phyloP scores from a whole-genome alignment of 75 land plant species.

The Pinus taeda region DNA sequence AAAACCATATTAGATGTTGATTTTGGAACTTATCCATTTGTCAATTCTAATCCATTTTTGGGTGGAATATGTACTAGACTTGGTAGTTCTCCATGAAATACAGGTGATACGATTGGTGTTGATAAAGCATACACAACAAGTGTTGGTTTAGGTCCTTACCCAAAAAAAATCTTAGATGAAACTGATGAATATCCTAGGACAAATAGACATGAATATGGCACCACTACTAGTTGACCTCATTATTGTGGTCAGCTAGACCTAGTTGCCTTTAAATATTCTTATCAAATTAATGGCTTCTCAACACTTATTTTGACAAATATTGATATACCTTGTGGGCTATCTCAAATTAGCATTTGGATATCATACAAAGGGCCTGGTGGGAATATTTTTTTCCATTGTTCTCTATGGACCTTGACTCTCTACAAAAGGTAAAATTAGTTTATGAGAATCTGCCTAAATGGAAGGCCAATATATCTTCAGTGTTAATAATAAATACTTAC shows the following conservation, averaged over 20 bases:
- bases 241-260: constrained; percentile 98
- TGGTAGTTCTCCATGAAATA: constrained; percentile 87
- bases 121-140: constrained; percentile 95
- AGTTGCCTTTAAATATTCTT: constrained; percentile 80
- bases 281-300: constrained; percentile 88
- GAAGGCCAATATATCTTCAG: constrained; percentile 68
- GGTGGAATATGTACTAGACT: constrained; percentile 97
- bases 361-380: constrained; percentile 61
- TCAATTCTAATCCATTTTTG: constrained; percentile 61
- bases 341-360: constrained; percentile 66
- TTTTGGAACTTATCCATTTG: no score
- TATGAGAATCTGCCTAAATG: constrained; percentile 52
- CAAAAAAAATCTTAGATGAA: constrained; percentile 75
- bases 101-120: constrained; percentile 89
- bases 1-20: constrained; percentile 96
- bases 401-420: constrained; percentile 68
- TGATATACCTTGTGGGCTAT: constrained; percentile 81
- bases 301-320: constrained; percentile 91
- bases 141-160: constrained; percentile 92
- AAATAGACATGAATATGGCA: constrained; percentile 91
- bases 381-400: constrained; percentile 40
- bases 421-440: constrained; percentile 65
- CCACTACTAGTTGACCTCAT: constrained; percentile 93
- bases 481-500: constrained; percentile 69
- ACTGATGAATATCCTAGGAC: constrained; percentile 66